A percentile compares a stretch with the other conserved stretches of the same genome.
Conservation (phyloP, 1,139 yeast genomes). For the Taphrina populina region DNA sequence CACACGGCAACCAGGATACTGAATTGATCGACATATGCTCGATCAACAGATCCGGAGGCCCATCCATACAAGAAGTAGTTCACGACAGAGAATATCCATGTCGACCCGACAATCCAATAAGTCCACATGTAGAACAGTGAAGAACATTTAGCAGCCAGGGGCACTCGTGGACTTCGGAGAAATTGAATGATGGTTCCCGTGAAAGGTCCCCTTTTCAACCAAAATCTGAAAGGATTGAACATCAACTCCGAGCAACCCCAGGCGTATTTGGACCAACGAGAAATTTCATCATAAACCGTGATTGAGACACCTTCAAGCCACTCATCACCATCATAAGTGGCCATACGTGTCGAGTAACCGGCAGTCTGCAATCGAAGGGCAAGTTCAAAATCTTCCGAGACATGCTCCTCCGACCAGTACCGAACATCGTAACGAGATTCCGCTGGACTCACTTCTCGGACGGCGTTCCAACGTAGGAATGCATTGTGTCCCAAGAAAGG, state of each 20-base stretch:
- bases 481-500: slow-evolving; percentile 39
- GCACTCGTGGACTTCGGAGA: slow-evolving; percentile 30
- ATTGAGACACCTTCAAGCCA: slow-evolving; percentile 38
- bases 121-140: slow-evolving; percentile 38
- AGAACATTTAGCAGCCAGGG: slow-evolving; percentile 37
- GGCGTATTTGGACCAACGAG: slow-evolving; percentile 38
- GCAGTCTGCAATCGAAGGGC: slow-evolving; percentile 37
- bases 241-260: slow-evolving; percentile 38
- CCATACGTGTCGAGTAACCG: slow-evolving; percentile 36
- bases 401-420: slow-evolving; percentile 38
- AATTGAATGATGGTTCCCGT: slow-evolving; percentile 35
- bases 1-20: slow-evolving; percentile 34
- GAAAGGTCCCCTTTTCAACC: slow-evolving; percentile 35
- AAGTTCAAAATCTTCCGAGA: slow-evolving; percentile 38
- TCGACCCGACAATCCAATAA: slow-evolving; percentile 36
- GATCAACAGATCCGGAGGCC: slow-evolving; percentile 34
- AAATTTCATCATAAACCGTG: slow-evolving; percentile 38
- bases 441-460: slow-evolving; percentile 27
- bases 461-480: slow-evolving; percentile 37
- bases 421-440: slow-evolving; percentile 6
- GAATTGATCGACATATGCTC: slow-evolving; percentile 36
- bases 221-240: slow-evolving; percentile 36
- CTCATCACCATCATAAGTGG: slow-evolving; percentile 34
- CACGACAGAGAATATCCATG: slow-evolving; percentile 34
- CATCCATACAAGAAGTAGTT: slow-evolving; percentile 37